Evolutionary conservation across 2,329 filamentous ascomycete species (phyloP).

Genomic region (Colletotrichum falcatum): DNA sequence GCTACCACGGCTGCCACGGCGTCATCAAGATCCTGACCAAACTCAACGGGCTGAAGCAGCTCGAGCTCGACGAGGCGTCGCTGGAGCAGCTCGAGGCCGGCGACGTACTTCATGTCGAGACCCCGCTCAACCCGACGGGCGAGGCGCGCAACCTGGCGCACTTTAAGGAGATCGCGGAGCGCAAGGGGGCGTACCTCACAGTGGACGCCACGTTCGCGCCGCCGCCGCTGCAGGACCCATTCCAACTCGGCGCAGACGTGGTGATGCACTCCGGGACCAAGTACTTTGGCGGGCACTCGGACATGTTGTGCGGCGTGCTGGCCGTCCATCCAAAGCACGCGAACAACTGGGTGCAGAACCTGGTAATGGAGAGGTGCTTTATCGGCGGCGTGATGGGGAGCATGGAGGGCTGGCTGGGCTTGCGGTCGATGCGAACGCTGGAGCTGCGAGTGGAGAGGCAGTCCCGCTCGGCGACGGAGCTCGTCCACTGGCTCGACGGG

Average conservation of each 20-base stretch:
- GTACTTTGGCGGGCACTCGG: slow-evolving; percentile 95
- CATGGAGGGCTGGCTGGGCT: slow-evolving; percentile 91
- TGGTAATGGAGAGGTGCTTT: slow-evolving; percentile 78
- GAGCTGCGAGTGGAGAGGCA: slow-evolving; percentile 85
- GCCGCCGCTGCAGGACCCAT: slow-evolving; percentile 89
- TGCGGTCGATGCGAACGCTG: slow-evolving; percentile 86
- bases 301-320: slow-evolving; percentile 90
- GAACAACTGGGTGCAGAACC: slow-evolving; percentile 66
- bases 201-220: slow-evolving; percentile 95
- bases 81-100: slow-evolving; percentile 76
- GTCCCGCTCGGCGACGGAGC: slow-evolving; percentile 73
- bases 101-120: slow-evolving; percentile 92
- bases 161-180: slow-evolving; percentile 80
- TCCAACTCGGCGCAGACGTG: slow-evolving; percentile 82
- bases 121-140: slow-evolving; percentile 91
- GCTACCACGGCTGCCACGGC: slow-evolving; percentile 95
- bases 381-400: slow-evolving; percentile 89
- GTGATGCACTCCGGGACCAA: slow-evolving; percentile 96
- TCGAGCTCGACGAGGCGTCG: slow-evolving; percentile 66
- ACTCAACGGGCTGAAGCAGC: slow-evolving; percentile 78
- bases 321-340: slow-evolving; percentile 67
- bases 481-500: slow-evolving; percentile 79
- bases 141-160: slow-evolving; percentile 78
- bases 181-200: slow-evolving; percentile 78
- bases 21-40: slow-evolving; percentile 80